These are phyloP conservation scores for Beauveria scarabaeidicola DNA, from an alignment of 2,329 filamentous ascomycete species.

Conservation along the genomic window DNA sequence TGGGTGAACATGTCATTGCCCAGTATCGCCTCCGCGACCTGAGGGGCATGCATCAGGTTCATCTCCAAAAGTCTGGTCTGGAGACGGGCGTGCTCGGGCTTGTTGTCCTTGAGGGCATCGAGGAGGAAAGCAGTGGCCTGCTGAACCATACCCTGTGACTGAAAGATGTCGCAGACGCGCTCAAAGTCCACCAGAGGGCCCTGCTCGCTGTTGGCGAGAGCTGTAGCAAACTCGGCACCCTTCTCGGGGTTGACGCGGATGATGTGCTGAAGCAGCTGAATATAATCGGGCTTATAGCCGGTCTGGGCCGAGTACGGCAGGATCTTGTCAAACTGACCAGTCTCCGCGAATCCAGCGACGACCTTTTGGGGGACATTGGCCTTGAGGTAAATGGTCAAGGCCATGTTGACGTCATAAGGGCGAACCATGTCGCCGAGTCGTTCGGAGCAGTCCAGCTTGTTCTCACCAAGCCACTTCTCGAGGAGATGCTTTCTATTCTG, in stretches of 20 bases:
- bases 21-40: constrained; percentile 95
- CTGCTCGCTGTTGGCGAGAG: constrained; percentile 79
- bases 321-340: constrained; percentile 95
- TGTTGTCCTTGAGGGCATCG: constrained; percentile 90
- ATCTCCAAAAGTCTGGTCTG: constrained; percentile 96
- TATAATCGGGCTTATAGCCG: constrained; percentile 93
- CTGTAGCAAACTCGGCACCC: constrained; percentile 88
- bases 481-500: constrained; percentile 93
- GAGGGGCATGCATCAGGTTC: constrained; percentile 93
- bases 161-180: constrained; percentile 94
- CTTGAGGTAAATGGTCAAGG: constrained; percentile 81
- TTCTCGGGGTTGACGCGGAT: constrained; percentile 88
- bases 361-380: constrained; percentile 90
- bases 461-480: constrained; percentile 96
- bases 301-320: constrained; percentile 78
- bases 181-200: constrained; percentile 86
- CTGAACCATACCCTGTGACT: constrained; percentile 95
- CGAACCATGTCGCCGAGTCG: constrained; percentile 92
- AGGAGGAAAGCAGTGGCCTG: constrained; percentile 97
- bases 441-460: constrained; percentile 93
- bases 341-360: constrained; percentile 88
- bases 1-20: constrained; percentile 98
- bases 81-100: constrained; percentile 82
- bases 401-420: constrained; percentile 78
- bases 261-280: constrained; percentile 84